phyloP scores from a whole-genome alignment of 768 basidiomycete species.

The Auricularia heimuer region DNA sequence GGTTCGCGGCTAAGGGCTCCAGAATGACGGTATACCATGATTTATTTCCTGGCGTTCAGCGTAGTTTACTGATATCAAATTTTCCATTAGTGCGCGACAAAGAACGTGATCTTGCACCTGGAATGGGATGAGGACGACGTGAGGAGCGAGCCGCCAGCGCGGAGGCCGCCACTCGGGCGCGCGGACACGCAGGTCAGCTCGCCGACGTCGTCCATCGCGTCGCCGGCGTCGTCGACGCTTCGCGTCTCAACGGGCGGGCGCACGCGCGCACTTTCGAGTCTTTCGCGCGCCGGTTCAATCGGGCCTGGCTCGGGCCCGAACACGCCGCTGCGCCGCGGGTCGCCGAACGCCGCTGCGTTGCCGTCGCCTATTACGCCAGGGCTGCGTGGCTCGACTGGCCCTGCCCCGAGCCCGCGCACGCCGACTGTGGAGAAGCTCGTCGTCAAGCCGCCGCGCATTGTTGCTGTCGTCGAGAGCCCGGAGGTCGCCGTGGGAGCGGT shows the following conservation, averaged over 20 bases:
- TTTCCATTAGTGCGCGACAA: conserved; percentile 67
- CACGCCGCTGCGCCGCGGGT: background rate
- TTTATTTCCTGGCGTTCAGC: too few relatives aligned
- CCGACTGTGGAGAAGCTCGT: conserved; percentile 14
- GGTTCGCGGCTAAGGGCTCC: conserved; percentile 84
- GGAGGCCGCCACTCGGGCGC: conserved; percentile 3
- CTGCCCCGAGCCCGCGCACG: background rate
- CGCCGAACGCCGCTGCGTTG: background rate
- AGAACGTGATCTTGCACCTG: conserved; percentile 73
- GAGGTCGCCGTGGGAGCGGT: conserved; percentile 87
- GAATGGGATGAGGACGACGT: conserved; percentile 73
- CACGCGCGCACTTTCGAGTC: background rate
- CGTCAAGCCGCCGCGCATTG: conserved; percentile 72
- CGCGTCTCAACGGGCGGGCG: background rate
- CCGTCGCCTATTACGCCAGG: conserved; percentile 1
- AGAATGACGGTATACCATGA: conserved; percentile 64
- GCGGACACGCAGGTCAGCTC: background rate
- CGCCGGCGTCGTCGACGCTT: conserved; percentile 3
- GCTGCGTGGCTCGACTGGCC: background rate
- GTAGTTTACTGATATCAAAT: too few relatives aligned
- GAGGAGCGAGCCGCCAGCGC: conserved; percentile 11
- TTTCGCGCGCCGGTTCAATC: background rate
- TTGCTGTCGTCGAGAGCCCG: conserved; percentile 77
- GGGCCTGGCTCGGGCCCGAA: background rate
- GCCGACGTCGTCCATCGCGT: conserved; percentile 12